Evolutionary conservation across 2,329 filamentous ascomycete species (phyloP).

Genomic region (Neonectria neomacrospora): DNA sequence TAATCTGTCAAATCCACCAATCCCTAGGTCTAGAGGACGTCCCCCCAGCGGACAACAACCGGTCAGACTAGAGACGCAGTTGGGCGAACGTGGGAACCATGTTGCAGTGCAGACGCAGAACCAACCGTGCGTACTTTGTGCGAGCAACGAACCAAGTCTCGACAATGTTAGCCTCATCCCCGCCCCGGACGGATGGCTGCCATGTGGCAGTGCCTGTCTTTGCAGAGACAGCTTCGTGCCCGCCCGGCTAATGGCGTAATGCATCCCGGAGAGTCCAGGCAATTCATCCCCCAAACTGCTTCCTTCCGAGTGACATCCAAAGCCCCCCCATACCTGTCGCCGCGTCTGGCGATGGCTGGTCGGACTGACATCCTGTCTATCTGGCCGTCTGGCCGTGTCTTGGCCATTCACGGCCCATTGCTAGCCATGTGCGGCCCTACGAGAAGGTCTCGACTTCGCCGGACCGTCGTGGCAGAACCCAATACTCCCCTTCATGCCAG

Average conservation of each 20-base stretch:
- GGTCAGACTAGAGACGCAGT: neutral
- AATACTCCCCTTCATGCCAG: constrained; percentile 39
- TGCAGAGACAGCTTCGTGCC: constrained; percentile 16
- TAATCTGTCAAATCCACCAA: constrained; percentile 23
- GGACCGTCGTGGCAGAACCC: constrained; percentile 10
- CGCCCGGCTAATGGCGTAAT: constrained; percentile 21
- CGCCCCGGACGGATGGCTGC: constrained; percentile 17
- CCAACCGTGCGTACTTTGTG: neutral
- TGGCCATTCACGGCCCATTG: constrained; percentile 7
- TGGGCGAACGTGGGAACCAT: neutral
- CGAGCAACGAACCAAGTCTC: neutral
- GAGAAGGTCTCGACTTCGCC: constrained; percentile 22
- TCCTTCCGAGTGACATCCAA: constrained; percentile 9
- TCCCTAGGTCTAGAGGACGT: neutral
- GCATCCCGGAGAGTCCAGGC: constrained; percentile 3
- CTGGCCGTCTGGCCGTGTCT: constrained; percentile 12
- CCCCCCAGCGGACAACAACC: neutral
- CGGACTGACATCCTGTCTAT: constrained; percentile 9
- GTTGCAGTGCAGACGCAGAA: neutral
- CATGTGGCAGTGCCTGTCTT: constrained; percentile 21
- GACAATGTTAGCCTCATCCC: constrained; percentile 9
- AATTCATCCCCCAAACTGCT: neutral
- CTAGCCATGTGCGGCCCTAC: constrained; percentile 4
- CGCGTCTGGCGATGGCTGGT: constrained; percentile 13
- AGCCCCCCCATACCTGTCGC: constrained; percentile 11